Conservation (phyloP, 352 stramenopile species). For the Phytophthora boehmeriae region DNA sequence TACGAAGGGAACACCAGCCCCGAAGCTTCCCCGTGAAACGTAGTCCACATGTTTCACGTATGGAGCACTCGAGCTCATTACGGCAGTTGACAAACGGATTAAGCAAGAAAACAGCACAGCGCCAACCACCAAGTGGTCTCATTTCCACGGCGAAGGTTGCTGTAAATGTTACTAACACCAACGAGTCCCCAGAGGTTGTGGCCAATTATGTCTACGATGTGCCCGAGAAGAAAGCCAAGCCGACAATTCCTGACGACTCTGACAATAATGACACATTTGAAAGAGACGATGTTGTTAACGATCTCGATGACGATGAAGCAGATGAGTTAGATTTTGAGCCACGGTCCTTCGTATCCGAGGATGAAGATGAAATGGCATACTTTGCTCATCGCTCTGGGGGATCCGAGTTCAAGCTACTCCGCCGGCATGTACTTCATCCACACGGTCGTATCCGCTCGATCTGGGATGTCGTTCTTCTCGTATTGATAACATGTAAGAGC, state of each 20-base stretch:
- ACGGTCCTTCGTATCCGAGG: constrained; percentile 30
- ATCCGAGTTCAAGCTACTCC: constrained; percentile 55
- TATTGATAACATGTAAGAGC: constrained; percentile 66
- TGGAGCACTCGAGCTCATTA: constrained; percentile 19
- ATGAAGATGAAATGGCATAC: constrained; percentile 73
- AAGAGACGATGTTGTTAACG: constrained; percentile 19
- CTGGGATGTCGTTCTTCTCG: constrained; percentile 64
- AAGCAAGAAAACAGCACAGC: constrained; percentile 7
- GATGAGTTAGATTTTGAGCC: constrained; percentile 17
- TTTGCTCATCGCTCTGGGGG: constrained; percentile 56
- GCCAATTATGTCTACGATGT: constrained; percentile 37
- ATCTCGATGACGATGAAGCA: constrained; percentile 20
- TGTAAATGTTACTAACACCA: constrained; percentile 12
- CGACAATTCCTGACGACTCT: constrained; percentile 9
- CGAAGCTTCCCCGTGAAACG: background rate
- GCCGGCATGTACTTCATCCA: constrained; percentile 62
- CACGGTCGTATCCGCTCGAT: constrained; percentile 57
- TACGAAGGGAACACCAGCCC: constrained; percentile 8
- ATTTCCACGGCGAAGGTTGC: constrained; percentile 20
- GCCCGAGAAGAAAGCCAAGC: constrained; percentile 29
- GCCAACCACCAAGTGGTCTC: constrained; percentile 1
- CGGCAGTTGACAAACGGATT: constrained; percentile 11
- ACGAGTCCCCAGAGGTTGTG: constrained; percentile 28
- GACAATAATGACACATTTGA: constrained; percentile 20
- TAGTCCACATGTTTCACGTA: background rate